A percentile compares a stretch with the other conserved stretches of the same genome.
Evolutionary conservation across 1,284 basidiomycete species (phyloP).

Genomic region (Pyrrhoderma noxium): DNA sequence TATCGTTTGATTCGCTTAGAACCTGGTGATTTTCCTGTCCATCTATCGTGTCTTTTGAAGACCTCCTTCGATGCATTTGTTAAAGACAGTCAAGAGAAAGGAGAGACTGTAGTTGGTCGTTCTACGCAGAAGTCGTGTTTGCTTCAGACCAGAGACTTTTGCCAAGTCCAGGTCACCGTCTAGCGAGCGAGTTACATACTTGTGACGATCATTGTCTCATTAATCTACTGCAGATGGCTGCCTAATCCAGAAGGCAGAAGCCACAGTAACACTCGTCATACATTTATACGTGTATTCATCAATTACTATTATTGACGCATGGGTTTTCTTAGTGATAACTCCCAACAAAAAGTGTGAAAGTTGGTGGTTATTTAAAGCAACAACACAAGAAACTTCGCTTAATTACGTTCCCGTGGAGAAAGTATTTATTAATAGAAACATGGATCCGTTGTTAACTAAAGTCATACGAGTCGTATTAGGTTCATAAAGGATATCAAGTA

Average conservation of each 20-base stretch:
- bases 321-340: too few relatives aligned
- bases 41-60: slow-evolving; percentile 13
- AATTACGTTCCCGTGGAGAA: too few relatives aligned
- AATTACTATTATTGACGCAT: too few relatives aligned
- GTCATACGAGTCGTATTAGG: neutral
- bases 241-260: neutral
- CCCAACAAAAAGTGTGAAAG: too few relatives aligned
- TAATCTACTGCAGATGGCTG: slow-evolving; percentile 55
- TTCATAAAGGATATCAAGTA: neutral
- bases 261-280: too few relatives aligned
- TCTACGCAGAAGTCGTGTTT: too few relatives aligned
- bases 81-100: neutral
- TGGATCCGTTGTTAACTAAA: too few relatives aligned
- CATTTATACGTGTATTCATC: too few relatives aligned
- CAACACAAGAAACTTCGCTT: too few relatives aligned
- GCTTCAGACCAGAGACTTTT: slow-evolving; percentile 55
- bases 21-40: slow-evolving; percentile 13
- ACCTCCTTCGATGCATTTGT: slow-evolving; percentile 17
- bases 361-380: too few relatives aligned
- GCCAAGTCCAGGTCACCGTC: slow-evolving; percentile 57
- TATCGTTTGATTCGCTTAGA: neutral
- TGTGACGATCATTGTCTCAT: slow-evolving; percentile 56
- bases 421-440: too few relatives aligned
- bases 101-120: slow-evolving; percentile 13
- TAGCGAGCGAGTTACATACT: slow-evolving; percentile 68